These are phyloP conservation scores for Crithidia bombi DNA, from an alignment of 208 protist species.

Conservation along the genomic window DNA sequence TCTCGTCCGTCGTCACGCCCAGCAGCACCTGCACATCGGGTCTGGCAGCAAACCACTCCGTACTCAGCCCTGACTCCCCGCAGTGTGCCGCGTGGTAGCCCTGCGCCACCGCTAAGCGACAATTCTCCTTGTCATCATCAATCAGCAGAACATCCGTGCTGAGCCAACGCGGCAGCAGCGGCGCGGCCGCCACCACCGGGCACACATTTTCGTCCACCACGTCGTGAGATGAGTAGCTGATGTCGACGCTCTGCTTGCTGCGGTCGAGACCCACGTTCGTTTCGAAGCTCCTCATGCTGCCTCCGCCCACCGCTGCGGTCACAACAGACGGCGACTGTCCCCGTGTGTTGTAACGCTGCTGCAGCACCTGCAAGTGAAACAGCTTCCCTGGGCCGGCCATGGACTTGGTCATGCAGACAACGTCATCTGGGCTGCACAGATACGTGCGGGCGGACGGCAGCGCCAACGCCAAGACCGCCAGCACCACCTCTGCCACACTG, in stretches of 20 bases:
- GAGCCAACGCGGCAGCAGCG: conserved; percentile 35
- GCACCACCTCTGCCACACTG: conserved; percentile 29
- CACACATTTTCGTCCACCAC: neutral
- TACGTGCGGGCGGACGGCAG: conserved; percentile 37
- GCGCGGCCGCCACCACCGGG: neutral
- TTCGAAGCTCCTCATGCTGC: neutral
- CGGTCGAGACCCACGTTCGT: too few species aligned
- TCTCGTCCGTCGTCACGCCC: conserved; percentile 29
- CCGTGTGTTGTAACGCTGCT: conserved; percentile 28
- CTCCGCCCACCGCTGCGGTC: neutral
- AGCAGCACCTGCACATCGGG: conserved; percentile 34
- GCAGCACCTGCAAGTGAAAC: conserved; percentile 32
- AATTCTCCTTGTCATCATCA: conserved; percentile 50
- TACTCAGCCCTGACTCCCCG: conserved; percentile 33
- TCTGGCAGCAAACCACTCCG: conserved; percentile 26
- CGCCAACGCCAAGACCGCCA: conserved; percentile 31
- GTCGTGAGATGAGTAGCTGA: neutral
- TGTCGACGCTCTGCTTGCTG: neutral
- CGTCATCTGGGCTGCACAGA: conserved; percentile 27
- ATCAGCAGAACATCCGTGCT: conserved; percentile 52
- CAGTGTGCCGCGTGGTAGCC: conserved; percentile 44
- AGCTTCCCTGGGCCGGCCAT: conserved; percentile 31
- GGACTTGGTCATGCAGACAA: conserved; percentile 42
- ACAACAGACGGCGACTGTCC: conserved; percentile 6
- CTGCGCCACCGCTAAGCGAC: conserved; percentile 31